phyloP scores from a whole-genome alignment of 768 basidiomycete species.

The Boletus speciosus region DNA sequence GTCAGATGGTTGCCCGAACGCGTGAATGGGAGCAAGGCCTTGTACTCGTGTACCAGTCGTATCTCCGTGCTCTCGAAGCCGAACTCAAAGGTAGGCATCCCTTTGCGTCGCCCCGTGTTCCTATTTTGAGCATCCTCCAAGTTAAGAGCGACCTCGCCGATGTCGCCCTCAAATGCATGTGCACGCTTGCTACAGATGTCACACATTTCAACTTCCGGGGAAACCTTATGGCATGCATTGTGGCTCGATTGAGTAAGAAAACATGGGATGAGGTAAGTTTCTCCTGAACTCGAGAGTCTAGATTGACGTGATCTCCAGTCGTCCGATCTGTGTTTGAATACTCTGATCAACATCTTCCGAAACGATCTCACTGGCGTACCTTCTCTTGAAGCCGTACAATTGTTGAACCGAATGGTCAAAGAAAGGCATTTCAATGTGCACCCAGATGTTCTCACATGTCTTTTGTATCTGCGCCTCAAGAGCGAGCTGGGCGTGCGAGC shows the following conservation, averaged over 20 bases:
- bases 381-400: conserved; percentile 85
- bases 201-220: conserved; percentile 96
- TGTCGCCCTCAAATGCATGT: conserved; percentile 79
- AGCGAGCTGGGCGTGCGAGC: conserved; percentile 80
- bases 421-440: conserved; percentile 88
- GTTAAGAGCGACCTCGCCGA: conserved; percentile 65
- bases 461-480: conserved; percentile 82
- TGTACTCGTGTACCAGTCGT: conserved; percentile 82
- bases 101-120: conserved; percentile 18
- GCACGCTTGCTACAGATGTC: conserved; percentile 74
- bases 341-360: conserved; percentile 78
- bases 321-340: conserved; percentile 80
- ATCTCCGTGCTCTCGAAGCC: conserved; percentile 77
- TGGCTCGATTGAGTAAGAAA: conserved; percentile 76
- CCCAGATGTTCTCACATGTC: conserved; percentile 81
- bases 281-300: conserved; percentile 1
- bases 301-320: conserved; percentile 45
- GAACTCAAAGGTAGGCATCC: conserved; percentile 69
- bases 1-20: conserved; percentile 85
- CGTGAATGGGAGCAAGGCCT: conserved; percentile 97
- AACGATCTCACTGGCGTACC: conserved; percentile 75
- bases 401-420: conserved; percentile 94
- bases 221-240: conserved; percentile 87
- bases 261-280: conserved; percentile 82
- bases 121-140: conserved; percentile 32